These are phyloP conservation scores for Trametes gibbosa DNA, from an alignment of 768 basidiomycete species.

Conservation along the genomic window DNA sequence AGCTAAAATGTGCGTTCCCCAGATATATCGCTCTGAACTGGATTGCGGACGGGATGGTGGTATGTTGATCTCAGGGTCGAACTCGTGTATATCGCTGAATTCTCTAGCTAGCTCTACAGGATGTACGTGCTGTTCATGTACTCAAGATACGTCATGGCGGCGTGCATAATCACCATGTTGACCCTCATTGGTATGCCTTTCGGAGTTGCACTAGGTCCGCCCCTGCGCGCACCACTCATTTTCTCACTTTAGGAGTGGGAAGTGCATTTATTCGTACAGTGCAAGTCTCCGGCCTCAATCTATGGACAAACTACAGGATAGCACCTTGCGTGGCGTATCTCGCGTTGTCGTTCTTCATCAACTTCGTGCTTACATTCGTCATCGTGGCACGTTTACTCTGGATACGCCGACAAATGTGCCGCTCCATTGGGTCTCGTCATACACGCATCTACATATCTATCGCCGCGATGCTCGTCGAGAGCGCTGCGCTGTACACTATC, in stretches of 20 bases:
- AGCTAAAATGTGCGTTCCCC: not conserved
- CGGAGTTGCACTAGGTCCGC: not conserved
- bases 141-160: not conserved
- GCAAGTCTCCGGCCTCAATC: slow-evolving; percentile 11
- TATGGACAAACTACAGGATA: slow-evolving; percentile 19
- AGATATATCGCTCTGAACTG: slow-evolving; percentile 32
- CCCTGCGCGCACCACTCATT: too few relatives aligned
- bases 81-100: not conserved
- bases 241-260: not conserved
- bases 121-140: slow-evolving; percentile 14
- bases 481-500: slow-evolving; percentile 23
- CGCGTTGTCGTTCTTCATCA: slow-evolving; percentile 20
- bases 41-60: slow-evolving; percentile 30
- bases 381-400: slow-evolving; percentile 21
- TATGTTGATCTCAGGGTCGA: not conserved
- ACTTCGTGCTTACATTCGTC: slow-evolving; percentile 19
- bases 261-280: slow-evolving; percentile 9
- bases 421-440: not conserved
- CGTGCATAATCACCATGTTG: not conserved
- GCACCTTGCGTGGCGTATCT: slow-evolving; percentile 22
- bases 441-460: slow-evolving; percentile 16
- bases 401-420: not conserved
- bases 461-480: slow-evolving; percentile 23
- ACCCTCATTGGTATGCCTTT: not conserved
- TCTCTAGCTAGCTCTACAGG: slow-evolving; percentile 12